Conservation (phyloP, 768 basidiomycete genomes). For the Suillus americanus region DNA sequence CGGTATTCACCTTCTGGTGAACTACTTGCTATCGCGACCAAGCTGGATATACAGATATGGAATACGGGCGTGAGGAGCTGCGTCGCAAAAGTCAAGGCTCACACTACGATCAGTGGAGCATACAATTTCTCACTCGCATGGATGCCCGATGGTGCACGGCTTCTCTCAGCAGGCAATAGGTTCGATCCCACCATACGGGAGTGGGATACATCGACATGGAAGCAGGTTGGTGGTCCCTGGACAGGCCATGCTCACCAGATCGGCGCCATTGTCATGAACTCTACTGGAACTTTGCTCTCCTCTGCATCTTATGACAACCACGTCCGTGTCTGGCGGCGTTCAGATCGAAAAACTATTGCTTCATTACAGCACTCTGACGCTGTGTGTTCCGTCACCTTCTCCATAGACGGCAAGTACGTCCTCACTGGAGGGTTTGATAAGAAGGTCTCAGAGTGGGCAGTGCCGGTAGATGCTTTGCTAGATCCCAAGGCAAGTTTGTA, state of each 20-base stretch:
- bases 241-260: neutral
- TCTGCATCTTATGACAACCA: neutral
- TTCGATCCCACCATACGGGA: neutral
- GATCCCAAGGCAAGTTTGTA: neutral
- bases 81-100: neutral
- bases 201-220: neutral
- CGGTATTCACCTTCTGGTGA: neutral
- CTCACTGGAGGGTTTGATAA: neutral
- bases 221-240: neutral
- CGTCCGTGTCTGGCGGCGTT: neutral
- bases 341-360: neutral
- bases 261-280: neutral
- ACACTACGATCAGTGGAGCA: neutral
- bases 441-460: neutral
- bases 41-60: neutral
- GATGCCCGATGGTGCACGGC: neutral
- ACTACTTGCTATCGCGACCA: neutral
- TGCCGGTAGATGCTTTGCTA: neutral
- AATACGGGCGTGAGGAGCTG: neutral
- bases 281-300: neutral
- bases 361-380: neutral
- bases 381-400: neutral
- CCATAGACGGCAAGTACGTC: neutral
- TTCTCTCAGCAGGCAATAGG: neutral
- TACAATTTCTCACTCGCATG: neutral